Evolutionary conservation across 2,329 filamentous ascomycete species (phyloP), one percentile per base, ranked within the genome.

Genomic region (Penicillium sp.): DNA sequence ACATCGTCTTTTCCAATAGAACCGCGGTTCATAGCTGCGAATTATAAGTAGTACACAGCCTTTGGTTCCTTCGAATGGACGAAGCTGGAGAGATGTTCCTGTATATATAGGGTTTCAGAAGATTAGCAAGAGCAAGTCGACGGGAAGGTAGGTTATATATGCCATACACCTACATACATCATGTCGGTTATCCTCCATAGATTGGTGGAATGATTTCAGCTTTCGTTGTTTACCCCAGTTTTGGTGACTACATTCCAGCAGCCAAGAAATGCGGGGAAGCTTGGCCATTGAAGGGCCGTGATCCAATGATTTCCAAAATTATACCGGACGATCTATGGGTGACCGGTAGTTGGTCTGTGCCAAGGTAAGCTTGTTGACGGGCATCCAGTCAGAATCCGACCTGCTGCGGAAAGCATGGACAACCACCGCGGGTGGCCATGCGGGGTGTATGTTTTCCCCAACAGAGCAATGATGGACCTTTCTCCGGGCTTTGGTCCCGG

Each of bases 1-100:
- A 60, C 45, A 41, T 60, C 55, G 1, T 58, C 55, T 11, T 60
- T 60, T 13, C 43, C 50, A 9, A 55, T 58, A 21, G 55, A 49
- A 9, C 43, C 36, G 23, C 55, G 40, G 21, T 52, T 48, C 58
- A 60, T 60, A 38, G 31, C 43, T 45, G 36, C 21, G 46, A 16
- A 25, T 40, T 21, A 19, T 43, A 23, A 51, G 44, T 45, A 5
- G 27, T 21, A 19, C 31, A 33, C 7, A n/a, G 15, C 27, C 33
- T 16, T 46, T 10, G 27, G 19, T 19, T 46, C 13, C 25, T 45
- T 45, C 43, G 13, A 31, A 31, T 19, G 4, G 27, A 16, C 19
- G n/a, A 46, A 33, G 19, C 7, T 16, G 2, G 5, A 23, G 44
- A 10, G 4, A 46, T 21, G 5, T 21, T 33, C 19, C 2, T 33